A percentile compares a stretch with the other conserved stretches of the same genome.
phyloP scores from a whole-genome alignment of 1,139 yeast genomes.

The Candida glucosophila region DNA sequence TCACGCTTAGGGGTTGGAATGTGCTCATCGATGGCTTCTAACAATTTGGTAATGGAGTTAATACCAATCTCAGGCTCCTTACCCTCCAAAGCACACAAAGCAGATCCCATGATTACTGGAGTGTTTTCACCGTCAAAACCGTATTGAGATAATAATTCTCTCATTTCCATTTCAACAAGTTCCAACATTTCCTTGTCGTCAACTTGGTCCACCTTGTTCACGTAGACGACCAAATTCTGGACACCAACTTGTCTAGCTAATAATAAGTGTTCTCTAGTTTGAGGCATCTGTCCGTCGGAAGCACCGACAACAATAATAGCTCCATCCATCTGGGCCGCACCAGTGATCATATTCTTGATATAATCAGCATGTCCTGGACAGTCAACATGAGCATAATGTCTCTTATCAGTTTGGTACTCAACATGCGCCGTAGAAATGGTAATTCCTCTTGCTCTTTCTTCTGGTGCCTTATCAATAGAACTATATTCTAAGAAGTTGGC shows the following conservation, averaged over 20 bases:
- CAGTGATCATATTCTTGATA: conserved; percentile 97
- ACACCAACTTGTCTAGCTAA: conserved; percentile 99
- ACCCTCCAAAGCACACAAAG: conserved; percentile 89
- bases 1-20: conserved; percentile 97
- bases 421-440: conserved; percentile 97
- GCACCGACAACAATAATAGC: conserved; percentile 99
- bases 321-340: conserved; percentile 99
- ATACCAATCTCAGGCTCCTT: conserved; percentile 88
- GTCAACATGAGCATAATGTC: conserved; percentile 96
- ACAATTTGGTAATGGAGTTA: conserved; percentile 71
- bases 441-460: conserved; percentile 99
- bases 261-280: conserved; percentile 96
- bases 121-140: conserved; percentile 98
- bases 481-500: conserved; percentile 90
- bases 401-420: conserved; percentile 85
- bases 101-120: conserved; percentile 98
- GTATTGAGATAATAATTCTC: conserved; percentile 82
- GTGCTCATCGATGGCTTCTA: conserved; percentile 88
- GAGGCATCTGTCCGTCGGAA: conserved; percentile 99
- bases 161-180: conserved; percentile 99
- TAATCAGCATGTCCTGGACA: conserved; percentile 99
- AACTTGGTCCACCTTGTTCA: conserved; percentile 94
- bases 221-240: conserved; percentile 92
- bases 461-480: conserved; percentile 96
- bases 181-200: conserved; percentile 99